A percentile compares a stretch with the other conserved stretches of the same genome.
These are phyloP conservation scores for Pseudozyma tsukubaensis DNA, from an alignment of 1,284 basidiomycete genomes.

Conservation along the genomic window DNA sequence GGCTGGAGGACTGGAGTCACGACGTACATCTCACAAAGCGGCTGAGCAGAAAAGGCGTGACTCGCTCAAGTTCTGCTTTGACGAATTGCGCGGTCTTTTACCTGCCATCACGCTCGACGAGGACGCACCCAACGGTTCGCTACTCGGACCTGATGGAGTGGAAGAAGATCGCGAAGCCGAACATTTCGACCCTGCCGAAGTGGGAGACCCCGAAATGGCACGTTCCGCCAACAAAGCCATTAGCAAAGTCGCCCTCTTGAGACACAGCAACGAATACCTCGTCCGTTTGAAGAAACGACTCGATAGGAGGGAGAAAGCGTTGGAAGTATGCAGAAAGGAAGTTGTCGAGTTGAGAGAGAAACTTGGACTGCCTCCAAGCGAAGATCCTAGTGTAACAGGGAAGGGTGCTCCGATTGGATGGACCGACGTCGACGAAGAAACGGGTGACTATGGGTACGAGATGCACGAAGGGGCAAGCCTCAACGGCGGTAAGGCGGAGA, in stretches of 20 bases:
- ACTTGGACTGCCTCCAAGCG: slow-evolving; percentile 56
- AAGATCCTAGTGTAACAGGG: slow-evolving; percentile 41
- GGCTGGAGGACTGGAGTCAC: slow-evolving; percentile 69
- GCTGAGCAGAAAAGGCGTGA: slow-evolving; percentile 97
- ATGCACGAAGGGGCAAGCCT: background rate
- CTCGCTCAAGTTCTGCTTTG: slow-evolving; percentile 93
- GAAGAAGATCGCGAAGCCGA: slow-evolving; percentile 61
- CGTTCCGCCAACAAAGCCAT: slow-evolving; percentile 77
- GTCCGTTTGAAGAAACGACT: slow-evolving; percentile 80
- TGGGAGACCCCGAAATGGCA: slow-evolving; percentile 48
- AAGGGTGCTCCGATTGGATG: slow-evolving; percentile 29
- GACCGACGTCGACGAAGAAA: slow-evolving; percentile 13
- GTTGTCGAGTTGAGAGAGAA: slow-evolving; percentile 75
- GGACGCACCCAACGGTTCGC: slow-evolving; percentile 62
- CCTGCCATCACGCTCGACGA: slow-evolving; percentile 72
- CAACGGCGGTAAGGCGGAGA: slow-evolving; percentile 14
- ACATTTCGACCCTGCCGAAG: slow-evolving; percentile 49
- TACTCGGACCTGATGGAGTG: slow-evolving; percentile 62
- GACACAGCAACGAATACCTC: slow-evolving; percentile 89
- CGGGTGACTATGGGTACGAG: slow-evolving; percentile 1
- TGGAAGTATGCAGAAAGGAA: slow-evolving; percentile 78
- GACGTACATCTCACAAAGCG: slow-evolving; percentile 93
- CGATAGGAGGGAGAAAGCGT: slow-evolving; percentile 84
- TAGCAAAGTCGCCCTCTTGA: slow-evolving; percentile 89
- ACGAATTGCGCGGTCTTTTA: slow-evolving; percentile 86